Evolutionary conservation across 495 filamentous ascomycete species (phyloP), one percentile per base, ranked within the genome.

Genomic region (Physcia stellaris): DNA sequence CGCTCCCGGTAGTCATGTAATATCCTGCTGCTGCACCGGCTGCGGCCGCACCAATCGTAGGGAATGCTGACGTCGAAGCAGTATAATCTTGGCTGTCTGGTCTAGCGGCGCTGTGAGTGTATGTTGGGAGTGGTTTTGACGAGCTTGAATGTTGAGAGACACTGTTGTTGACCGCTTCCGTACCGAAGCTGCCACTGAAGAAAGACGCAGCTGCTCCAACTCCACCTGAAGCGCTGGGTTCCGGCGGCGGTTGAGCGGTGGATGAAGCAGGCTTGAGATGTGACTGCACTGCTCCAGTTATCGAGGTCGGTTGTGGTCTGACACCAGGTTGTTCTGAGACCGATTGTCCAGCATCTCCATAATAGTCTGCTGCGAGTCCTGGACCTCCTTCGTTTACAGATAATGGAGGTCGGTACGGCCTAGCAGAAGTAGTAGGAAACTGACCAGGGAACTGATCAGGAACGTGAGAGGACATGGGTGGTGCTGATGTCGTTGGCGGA

Each of bases 321-420:
- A 73, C 57, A 24, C 77, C 76, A 2, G 77, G 76, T 52, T 80
- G 77, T 1, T 61, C 41, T n/a, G 54, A 47, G 9, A 79, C 74
- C 10, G 73, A 77, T 47, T 79, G 59, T 0, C 75, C 77, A 49
- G 74, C 70, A 52, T 80, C 77, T 13, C 67, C 67, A 43, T 80
- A 80, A 50, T 77, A 81, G 32, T 78, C 73, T 17, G 77, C 70
- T 2, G 77, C 77, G n/a, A 66, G 64, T 20, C 76, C 76, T 31
- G 57, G 53, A 38, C 57, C 43, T 22, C 56, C 48, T 45, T 52
- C 50, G 17, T 37, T 44, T 4, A 58, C 58, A 37, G 62, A 62
- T 28, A 72, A 60, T n/a, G 61, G 60, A n/a, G 69, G 71, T 35
- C 56, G 60, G 42, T 68, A 75, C 19, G 70, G 68, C 19, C 58